Conservation (phyloP, 106 monocot genomes). For the Allium sativum region DNA sequence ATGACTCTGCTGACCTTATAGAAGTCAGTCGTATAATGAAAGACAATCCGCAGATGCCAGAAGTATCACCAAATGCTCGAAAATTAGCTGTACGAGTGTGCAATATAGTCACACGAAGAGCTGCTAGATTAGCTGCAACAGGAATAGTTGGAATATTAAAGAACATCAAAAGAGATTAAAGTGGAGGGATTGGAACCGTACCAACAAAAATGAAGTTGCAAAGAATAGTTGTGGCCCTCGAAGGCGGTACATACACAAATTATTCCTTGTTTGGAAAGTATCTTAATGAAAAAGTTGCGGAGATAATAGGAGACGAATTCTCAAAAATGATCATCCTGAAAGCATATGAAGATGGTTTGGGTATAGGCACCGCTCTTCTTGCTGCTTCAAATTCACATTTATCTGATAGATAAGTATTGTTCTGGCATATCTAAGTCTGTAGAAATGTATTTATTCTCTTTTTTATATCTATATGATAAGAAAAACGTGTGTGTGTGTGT, state of each 20-base stretch:
- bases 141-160: constrained; percentile 91
- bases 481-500: no score
- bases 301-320: constrained; percentile 75
- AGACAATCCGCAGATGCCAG: constrained; percentile 46
- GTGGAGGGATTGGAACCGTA: constrained; percentile 39
- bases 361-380: constrained; percentile 75
- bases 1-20: constrained; percentile 55
- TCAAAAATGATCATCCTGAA: constrained; percentile 53
- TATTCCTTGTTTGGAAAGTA: constrained; percentile 74
- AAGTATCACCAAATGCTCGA: constrained; percentile 46
- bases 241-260: constrained; percentile 52
- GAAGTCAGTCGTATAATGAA: constrained; percentile 57
- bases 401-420: constrained; percentile 13
- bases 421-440: no score
- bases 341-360: constrained; percentile 66
- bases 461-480: no score
- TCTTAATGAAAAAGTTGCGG: constrained; percentile 61
- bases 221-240: constrained; percentile 67
- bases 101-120: constrained; percentile 65
- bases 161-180: constrained; percentile 82
- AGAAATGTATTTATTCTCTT: no score
- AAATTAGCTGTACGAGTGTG: constrained; percentile 65
- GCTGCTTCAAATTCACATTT: constrained; percentile 62
- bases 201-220: constrained; percentile 22
- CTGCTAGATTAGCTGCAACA: constrained; percentile 72